These are phyloP conservation scores for Coniosporium apollinis DNA, from an alignment of 495 filamentous ascomycete species.

Conservation along the genomic window DNA sequence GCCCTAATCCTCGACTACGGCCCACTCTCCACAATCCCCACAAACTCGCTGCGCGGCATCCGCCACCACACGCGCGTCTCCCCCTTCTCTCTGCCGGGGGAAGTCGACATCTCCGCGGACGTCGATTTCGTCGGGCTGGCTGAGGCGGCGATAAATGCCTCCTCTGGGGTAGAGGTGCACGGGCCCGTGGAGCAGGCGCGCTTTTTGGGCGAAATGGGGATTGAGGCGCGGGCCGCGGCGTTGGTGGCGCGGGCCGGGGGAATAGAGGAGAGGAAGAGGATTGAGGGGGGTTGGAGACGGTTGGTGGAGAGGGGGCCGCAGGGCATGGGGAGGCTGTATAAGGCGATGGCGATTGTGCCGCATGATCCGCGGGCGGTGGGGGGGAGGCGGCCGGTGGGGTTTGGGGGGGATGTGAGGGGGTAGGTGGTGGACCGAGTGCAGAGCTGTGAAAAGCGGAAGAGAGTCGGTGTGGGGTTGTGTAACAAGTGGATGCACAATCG, in stretches of 20 bases:
- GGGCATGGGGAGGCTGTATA: constrained; percentile 90
- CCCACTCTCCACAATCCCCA: constrained; percentile 55
- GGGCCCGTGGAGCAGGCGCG: constrained; percentile 76
- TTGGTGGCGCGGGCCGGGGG: constrained; percentile 32
- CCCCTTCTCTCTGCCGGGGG: constrained; percentile 60
- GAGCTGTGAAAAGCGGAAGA: too few species aligned
- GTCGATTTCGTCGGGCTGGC: constrained; percentile 80
- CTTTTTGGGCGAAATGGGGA: constrained; percentile 67
- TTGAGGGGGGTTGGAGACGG: constrained; percentile 62
- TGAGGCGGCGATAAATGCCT: constrained; percentile 58
- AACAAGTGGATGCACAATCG: too few species aligned
- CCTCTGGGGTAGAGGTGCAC: constrained; percentile 72
- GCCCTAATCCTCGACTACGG: constrained; percentile 93
- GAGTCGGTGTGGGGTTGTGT: too few species aligned
- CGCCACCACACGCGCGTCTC: constrained; percentile 51
- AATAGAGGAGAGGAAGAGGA: constrained; percentile 35
- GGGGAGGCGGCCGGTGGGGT: constrained; percentile 64
- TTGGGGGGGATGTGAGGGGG: constrained; percentile 54
- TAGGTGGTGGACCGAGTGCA: too few species aligned
- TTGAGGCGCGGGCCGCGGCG: constrained; percentile 55
- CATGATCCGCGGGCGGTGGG: constrained; percentile 62
- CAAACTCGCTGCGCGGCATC: constrained; percentile 81
- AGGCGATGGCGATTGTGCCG: constrained; percentile 79
- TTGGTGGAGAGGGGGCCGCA: constrained; percentile 59
- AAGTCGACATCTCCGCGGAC: constrained; percentile 74